Evolutionary conservation across 768 basidiomycete genomes (phyloP), one percentile per base, ranked within the genome.

Genomic region (Imleria badia): DNA sequence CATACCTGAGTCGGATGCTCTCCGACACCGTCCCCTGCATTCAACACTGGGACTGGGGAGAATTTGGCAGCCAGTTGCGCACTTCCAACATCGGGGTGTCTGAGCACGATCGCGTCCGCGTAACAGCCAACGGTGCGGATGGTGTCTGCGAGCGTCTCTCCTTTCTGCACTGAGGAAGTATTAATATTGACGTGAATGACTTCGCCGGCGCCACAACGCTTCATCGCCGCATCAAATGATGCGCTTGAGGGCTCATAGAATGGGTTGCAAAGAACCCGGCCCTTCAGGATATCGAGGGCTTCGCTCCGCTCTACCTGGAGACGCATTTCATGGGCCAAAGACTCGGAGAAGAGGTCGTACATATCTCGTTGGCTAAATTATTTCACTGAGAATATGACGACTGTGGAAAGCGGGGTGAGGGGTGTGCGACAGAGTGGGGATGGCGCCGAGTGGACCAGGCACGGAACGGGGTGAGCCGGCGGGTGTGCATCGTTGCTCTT

Each of bases 191-290:
- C 81, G 52, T 88, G 81, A n/a, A 97, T 86, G 36, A 98, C 96
- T 64, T 95, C 85, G 19, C 97, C n/a, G n/a, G n/a, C 97, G 26
- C 97, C 97, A 64, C 94, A 94, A 46, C 97, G 85, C 72, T 97
- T 96, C 97, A 98, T 99, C 12, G 97, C 97, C 3, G 96, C 89
- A 68, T 99, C 96, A 65, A 99, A 99, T 10, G 96, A 98, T 5
- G 89, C 81, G 58, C 91, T 94, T 4, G 94, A 97, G 1, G 96
- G 91, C 70, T 99, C 97, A 71, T 94, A 99, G 80, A 99, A 99
- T 35, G 95, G 69, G 20, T 87, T 94, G 67, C 89, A 93, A 7
- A 99, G 81, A 1, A 99, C 87, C 56, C 88, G 91, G 35, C 96
- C 96, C 59, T 87, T 90, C 42, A 98, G 78, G 54, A 97, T 84